phyloP scores from a whole-genome alignment of 2,329 filamentous ascomycete genomes.

The Colletotrichum sp. region DNA sequence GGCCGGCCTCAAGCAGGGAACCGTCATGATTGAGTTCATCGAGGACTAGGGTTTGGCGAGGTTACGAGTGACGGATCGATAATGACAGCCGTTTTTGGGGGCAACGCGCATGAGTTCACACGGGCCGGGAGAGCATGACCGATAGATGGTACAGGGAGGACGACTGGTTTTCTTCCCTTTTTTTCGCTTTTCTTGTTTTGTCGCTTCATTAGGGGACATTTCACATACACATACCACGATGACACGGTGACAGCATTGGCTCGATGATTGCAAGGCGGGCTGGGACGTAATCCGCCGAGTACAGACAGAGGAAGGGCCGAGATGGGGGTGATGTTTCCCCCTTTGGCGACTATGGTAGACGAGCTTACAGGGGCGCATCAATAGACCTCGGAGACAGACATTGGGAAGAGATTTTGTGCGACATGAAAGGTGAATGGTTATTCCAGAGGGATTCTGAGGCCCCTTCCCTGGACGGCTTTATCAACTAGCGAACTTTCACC shows the following conservation, averaged over 20 bases:
- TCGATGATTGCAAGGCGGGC: neutral
- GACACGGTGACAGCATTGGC: neutral
- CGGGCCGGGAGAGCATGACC: neutral
- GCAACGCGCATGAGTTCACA: neutral
- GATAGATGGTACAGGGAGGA: neutral
- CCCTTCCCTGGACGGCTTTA: accelerated
- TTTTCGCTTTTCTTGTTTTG: neutral
- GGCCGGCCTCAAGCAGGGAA: constrained; percentile 88
- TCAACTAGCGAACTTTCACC: neutral
- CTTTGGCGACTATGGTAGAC: neutral
- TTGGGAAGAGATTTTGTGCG: neutral
- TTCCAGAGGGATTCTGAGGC: neutral
- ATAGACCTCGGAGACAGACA: constrained; percentile 2
- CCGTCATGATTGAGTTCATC: constrained; percentile 92
- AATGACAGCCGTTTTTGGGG: neutral
- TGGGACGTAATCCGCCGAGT: neutral
- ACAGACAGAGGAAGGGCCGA: neutral
- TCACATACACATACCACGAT: constrained; percentile 2
- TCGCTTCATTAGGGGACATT: neutral
- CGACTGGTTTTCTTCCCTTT: neutral
- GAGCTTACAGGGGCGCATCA: neutral
- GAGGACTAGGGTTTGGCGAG: constrained; percentile 49
- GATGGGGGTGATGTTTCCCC: neutral
- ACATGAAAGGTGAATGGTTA: neutral
- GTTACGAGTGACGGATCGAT: neutral